These are phyloP conservation scores for Panicum virgatum DNA, from an alignment of 202 grass and related monocot species.

Conservation along the genomic window DNA sequence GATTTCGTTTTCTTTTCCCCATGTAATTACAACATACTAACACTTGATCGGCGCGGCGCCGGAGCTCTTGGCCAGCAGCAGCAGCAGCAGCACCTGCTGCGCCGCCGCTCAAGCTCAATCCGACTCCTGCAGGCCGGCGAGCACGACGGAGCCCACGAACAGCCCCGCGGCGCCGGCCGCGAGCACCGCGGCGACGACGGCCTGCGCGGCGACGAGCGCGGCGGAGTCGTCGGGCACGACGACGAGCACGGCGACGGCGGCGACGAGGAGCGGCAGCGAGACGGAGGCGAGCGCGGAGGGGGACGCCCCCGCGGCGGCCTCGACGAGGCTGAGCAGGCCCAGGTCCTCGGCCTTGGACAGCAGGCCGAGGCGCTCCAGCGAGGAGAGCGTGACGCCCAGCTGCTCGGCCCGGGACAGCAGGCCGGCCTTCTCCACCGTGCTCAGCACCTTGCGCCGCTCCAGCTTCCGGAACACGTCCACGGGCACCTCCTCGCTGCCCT, in stretches of 20 bases:
- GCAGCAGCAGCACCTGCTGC: too few species aligned
- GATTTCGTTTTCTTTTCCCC: too few species aligned
- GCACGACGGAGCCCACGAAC: conserved; percentile 75
- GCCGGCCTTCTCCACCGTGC: conserved; percentile 81
- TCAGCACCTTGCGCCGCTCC: conserved; percentile 89
- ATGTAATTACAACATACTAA: too few species aligned
- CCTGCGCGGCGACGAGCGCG: conserved; percentile 60
- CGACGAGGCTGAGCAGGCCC: conserved; percentile 91
- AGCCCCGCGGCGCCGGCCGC: conserved; percentile 54
- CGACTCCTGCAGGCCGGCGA: conserved; percentile 81
- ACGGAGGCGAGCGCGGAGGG: conserved; percentile 81
- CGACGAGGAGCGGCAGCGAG: conserved; percentile 79
- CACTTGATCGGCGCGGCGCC: too few species aligned
- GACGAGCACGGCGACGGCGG: conserved; percentile 62
- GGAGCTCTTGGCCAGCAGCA: too few species aligned
- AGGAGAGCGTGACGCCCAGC: conserved; percentile 86
- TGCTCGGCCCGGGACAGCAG: conserved; percentile 94
- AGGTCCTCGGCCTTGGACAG: conserved; percentile 99
- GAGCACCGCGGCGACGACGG: conserved; percentile 53
- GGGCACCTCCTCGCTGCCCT: conserved; percentile 75
- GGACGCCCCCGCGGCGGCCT: conserved; percentile 55
- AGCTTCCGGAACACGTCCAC: conserved; percentile 95
- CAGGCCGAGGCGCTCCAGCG: conserved; percentile 74
- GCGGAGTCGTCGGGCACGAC: conserved; percentile 88
- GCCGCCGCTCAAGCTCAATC: conserved; percentile 13